Evolutionary conservation across 148 eudicot genomes (phyloP).

Genomic region (Cornus suecica): DNA sequence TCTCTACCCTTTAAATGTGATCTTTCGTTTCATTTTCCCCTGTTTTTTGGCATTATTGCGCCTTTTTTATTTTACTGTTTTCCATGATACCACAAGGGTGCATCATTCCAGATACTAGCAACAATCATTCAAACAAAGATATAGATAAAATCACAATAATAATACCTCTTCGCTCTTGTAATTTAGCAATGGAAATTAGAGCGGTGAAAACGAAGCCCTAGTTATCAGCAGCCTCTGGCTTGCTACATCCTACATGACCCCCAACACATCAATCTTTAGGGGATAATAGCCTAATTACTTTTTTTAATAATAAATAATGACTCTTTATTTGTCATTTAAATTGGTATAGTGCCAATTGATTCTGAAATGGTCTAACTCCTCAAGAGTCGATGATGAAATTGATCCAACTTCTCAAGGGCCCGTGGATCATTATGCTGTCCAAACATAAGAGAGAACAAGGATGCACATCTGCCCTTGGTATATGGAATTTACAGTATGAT

Average conservation of each 20-base stretch:
- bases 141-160: too few relatives aligned
- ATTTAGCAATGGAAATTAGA: slow-evolving; percentile 20
- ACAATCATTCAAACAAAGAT: neutral
- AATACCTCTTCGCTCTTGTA: slow-evolving; percentile 17
- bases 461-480: neutral
- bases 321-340: neutral
- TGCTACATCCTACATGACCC: slow-evolving; percentile 7
- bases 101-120: neutral
- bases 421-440: neutral
- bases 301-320: neutral
- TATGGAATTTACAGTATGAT: neutral
- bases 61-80: too few relatives aligned
- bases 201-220: slow-evolving; percentile 12
- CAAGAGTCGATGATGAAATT: neutral
- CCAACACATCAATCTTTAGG: neutral
- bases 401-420: neutral
- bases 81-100: too few relatives aligned
- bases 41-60: too few relatives aligned
- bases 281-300: too few relatives aligned
- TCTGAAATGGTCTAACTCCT: neutral
- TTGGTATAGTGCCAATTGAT: neutral
- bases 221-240: slow-evolving; percentile 17
- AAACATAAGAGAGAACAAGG: neutral
- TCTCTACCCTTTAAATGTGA: too few relatives aligned
- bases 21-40: too few relatives aligned